Base-by-base conservation (phyloP, 2,329 filamentous ascomycete genomes). In the Parastagonospora nodorum region DNA sequence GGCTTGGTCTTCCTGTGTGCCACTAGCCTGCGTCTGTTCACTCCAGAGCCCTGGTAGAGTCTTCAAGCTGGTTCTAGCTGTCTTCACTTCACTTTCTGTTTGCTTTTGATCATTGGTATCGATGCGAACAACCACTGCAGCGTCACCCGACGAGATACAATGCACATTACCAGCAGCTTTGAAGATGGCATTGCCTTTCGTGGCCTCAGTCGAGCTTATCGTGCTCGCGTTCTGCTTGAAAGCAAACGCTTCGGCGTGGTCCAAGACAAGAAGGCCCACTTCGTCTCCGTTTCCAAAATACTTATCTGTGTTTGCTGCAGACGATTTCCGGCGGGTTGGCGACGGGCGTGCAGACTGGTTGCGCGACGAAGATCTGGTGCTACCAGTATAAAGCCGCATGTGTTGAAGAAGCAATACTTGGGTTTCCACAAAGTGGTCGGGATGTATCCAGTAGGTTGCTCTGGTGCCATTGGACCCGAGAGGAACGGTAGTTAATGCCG, bases 401-500 rank as follows among this genome's bases (percentile, higher is more conserved):
- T 82, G 71, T 51, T 82, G 79, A 4, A 82, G 68, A 9, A 84
- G 59, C 2, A 83, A 62, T 8, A 83, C 74, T 42, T 81, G 77
- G n/a, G 81, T 68, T 64, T 83, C 80, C 16, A 83, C 76, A 33
- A 82, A 61, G 55, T 82, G 79, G 48, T 84, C 81, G 1, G 74
- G 69, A 60, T 83, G 81, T 40, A 83, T 74, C 76, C 82, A 83
- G 55, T 82, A 84, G 12, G 75, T 75, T 1, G 80, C 80, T 45
- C 77, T 77, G 27, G 68, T 74, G 10, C 78, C 78, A 41, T 68
- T 60, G 8, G 74, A 62, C 2, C 79, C 79, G 8, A 82, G 63
- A 9, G 79, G 79, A 2, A 78, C 67, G 8, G 76, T 77, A 11
- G 75, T 74, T 29, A 83, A 60, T 3, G 77, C 75, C 8, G 78